Base-by-base conservation (phyloP, 176 grass and related monocot genomes). In the Thalia dealbata region DNA sequence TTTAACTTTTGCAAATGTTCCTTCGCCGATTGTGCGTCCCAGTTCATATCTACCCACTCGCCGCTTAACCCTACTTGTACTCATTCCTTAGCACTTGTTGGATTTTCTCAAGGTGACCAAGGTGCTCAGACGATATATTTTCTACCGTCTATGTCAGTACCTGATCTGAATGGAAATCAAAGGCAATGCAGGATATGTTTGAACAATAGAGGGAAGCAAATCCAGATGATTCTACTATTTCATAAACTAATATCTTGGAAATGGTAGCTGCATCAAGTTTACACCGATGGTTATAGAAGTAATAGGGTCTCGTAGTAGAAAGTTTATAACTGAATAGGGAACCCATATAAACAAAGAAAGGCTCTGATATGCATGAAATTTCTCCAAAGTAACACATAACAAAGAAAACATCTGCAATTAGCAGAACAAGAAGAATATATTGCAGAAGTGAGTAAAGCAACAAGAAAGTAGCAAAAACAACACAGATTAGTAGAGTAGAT, bases 31-130 rank as follows among this genome's bases (percentile, higher is more conserved):
- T 43, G 87, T 99, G 27, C 90, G 90, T 10, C 95, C 95, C 2
- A 99, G 85, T 67, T 99, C 95, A 77, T 91, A 99, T 72, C 93
- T 99, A 14, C 95, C 95, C 1, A 99, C 95, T 71, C 80, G 76
- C 10, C 95, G 89, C 79, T 91, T 99, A 81, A 99, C 87, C 79
- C 90, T 99, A 32, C 76, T 77, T 61, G 89, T 72, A 52, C 12
- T 72, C 69, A 72, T 72, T 52, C 69, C 48, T 72, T 19, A 28
- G 51, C 24, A 7, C 24, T 72, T 22, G 3, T 50, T 0, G 6
- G 28, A 14, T 19, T 7, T 71, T 25, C 12, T 25, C 14, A 48
- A n/a, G n/a, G 7, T 5, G 44, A 14, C 21, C n/a, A 22, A 22
- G n/a, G 24, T 26, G 38, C 19, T 48, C 0, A 6, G 21, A 46